phyloP scores from a whole-genome alignment of 768 basidiomycete genomes.

The Terana coerulea region DNA sequence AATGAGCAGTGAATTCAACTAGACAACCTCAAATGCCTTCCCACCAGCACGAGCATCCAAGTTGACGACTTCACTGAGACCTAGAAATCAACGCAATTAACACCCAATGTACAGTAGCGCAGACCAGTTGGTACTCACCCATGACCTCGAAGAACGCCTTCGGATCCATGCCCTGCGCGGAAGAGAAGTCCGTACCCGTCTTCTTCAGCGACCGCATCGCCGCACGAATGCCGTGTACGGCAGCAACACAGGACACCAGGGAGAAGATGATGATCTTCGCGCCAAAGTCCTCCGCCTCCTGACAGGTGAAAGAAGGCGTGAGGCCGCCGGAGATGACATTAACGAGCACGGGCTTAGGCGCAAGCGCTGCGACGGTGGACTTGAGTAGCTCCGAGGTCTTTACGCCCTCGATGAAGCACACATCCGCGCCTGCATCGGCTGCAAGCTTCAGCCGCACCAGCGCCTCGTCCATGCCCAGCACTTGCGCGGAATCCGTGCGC shows the following conservation, averaged over 20 bases:
- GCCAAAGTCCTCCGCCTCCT: constrained; percentile 59
- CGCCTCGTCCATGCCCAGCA: constrained; percentile 77
- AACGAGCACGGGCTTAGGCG: constrained; percentile 74
- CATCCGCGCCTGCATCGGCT: constrained; percentile 70
- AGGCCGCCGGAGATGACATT: constrained; percentile 79
- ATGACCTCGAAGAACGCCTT: too few relatives aligned
- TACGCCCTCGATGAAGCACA: constrained; percentile 80
- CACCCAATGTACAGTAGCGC: constrained; percentile 26
- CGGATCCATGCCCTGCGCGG: too few relatives aligned
- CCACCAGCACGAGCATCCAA: constrained; percentile 58
- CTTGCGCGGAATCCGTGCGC: constrained; percentile 75
- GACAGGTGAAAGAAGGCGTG: too few relatives aligned
- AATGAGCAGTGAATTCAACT: too few relatives aligned
- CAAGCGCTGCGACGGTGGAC: too few relatives aligned
- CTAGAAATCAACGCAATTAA: constrained; percentile 33
- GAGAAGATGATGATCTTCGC: constrained; percentile 82
- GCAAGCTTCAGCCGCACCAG: constrained; percentile 64
- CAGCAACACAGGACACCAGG: constrained; percentile 70
- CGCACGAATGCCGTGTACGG: constrained; percentile 74
- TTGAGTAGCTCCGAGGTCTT: constrained; percentile 61
- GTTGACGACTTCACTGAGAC: constrained; percentile 48
- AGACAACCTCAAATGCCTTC: constrained; percentile 52
- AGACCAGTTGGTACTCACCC: constrained; percentile 46
- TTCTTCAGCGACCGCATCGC: too few relatives aligned
- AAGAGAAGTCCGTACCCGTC: too few relatives aligned